These are phyloP conservation scores for Elongisporangium prolatum DNA, from an alignment of 352 stramenopile genomes.

Conservation along the genomic window DNA sequence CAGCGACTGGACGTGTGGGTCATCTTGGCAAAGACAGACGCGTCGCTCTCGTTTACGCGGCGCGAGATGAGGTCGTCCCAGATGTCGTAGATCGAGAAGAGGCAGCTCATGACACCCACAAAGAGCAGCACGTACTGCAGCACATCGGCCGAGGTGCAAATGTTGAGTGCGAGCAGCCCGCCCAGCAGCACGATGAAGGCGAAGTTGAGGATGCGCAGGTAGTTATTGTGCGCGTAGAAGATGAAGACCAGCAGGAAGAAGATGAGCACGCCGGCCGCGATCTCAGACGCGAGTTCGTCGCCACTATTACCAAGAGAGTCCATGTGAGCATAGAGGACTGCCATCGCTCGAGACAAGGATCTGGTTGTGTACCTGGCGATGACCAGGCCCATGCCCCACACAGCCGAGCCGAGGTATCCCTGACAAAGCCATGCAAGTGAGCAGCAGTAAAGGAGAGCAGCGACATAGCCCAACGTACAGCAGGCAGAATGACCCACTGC, in stretches of 20 bases:
- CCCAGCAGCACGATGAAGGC: slow-evolving; percentile 83
- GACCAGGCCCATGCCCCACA: slow-evolving; percentile 85
- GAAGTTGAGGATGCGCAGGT: slow-evolving; percentile 79
- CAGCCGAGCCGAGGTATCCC: slow-evolving; percentile 81
- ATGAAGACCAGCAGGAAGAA: slow-evolving; percentile 86
- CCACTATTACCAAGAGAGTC: slow-evolving; percentile 21
- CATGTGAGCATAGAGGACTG: not conserved
- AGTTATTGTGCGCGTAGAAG: slow-evolving; percentile 84
- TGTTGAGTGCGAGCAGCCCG: slow-evolving; percentile 66
- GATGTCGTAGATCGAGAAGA: slow-evolving; percentile 91
- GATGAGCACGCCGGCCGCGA: slow-evolving; percentile 79
- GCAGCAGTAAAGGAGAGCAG: not conserved
- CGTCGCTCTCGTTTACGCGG: slow-evolving; percentile 84
- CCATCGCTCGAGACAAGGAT: not conserved
- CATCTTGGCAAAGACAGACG: slow-evolving; percentile 87
- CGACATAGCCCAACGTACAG: slow-evolving; percentile 24
- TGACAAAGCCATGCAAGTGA: slow-evolving; percentile 12
- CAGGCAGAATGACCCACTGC: slow-evolving; percentile 70
- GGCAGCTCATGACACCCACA: slow-evolving; percentile 87
- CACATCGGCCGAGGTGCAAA: slow-evolving; percentile 54
- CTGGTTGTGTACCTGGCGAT: slow-evolving; percentile 52
- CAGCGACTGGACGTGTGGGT: slow-evolving; percentile 88
- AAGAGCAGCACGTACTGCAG: slow-evolving; percentile 87
- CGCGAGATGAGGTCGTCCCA: slow-evolving; percentile 89
- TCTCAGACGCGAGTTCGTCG: slow-evolving; percentile 48